phyloP scores from a whole-genome alignment of 2,329 filamentous ascomycete species.

The Aspergillus ochraceus region DNA sequence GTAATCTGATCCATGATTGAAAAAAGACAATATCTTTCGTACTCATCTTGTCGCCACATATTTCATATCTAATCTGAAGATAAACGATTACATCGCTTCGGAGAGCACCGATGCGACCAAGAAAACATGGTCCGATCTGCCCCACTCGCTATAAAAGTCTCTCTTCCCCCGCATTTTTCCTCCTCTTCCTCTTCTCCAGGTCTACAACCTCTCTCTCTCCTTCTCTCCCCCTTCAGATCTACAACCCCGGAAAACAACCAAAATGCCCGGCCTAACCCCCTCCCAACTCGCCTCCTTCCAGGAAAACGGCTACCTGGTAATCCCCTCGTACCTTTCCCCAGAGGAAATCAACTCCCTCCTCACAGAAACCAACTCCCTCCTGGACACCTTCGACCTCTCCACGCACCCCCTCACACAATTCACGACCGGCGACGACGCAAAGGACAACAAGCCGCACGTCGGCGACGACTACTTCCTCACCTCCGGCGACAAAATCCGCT shows the following conservation, averaged over 20 bases:
- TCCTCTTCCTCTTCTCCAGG: no score
- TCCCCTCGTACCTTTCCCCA: conserved; percentile 72
- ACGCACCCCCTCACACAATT: conserved; percentile 93
- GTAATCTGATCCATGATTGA: no score
- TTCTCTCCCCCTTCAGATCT: background rate
- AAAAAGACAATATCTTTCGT: no score
- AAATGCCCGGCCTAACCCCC: conserved; percentile 56
- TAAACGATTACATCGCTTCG: no score
- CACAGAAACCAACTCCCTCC: conserved; percentile 70
- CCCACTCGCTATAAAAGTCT: background rate
- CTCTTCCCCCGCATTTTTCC: background rate
- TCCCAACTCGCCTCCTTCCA: conserved; percentile 72
- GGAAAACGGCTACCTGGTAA: conserved; percentile 84
- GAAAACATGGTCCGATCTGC: no score
- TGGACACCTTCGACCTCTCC: conserved; percentile 73
- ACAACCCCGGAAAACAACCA: background rate
- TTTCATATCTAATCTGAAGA: no score
- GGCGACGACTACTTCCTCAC: conserved; percentile 92
- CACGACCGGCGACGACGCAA: conserved; percentile 72
- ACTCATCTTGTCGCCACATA: no score
- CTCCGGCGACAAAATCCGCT: conserved; percentile 87
- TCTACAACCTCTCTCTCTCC: no score
- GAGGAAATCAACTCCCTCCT: conserved; percentile 69
- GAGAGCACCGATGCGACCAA: no score
- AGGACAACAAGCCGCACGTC: conserved; percentile 64